Base-by-base conservation (phyloP, 257 asterid genomes). In the Solanum chiquidenum region DNA sequence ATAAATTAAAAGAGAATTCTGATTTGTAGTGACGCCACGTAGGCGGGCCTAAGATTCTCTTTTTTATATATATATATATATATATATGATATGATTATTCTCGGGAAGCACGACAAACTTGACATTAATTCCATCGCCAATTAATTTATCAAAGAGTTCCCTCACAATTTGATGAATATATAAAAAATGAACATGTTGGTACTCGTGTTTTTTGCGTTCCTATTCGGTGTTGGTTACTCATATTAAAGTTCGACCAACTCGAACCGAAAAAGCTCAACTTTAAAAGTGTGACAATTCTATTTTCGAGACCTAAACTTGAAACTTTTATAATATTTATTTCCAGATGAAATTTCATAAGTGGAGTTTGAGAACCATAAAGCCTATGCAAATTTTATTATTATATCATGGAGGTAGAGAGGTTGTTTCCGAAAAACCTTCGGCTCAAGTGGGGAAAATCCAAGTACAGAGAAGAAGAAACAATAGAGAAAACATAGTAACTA, bases 181-280 rank as follows among this genome's bases (percentile, higher is more conserved):
- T 62, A 62, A 4, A 23, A 23, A 23, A 62, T 62, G 29, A 62
- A n/a, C 31, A 62, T 62, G 14, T 62, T n/a, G 31, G 31, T n/a
- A n/a, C 3, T 62, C 31, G 7, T 23, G 31, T 62, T 23, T 62
- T 60, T 10, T 62, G 31, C n/a, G 31, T 62, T 60, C 29, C 6
- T 18, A 55, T 18, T 55, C n/a, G 1, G 1, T 52, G 62, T 52
- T 14, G 3, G 7, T 13, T 3, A 21, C 1, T 55, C 4, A 3
- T 0, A 0, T 55, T 20, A 2, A 7, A 23, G 68, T 23, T 3
- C 0, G 6, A 60, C 4, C 3, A 60, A 60, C 9, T 60, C 0
- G 10, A 21, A 60, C 0, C 4, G 6, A 62, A 62, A 62, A 62
- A n/a, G 3, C 3, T 62, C 31, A 23, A 7, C 27, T 4, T n/a